Conservation (phyloP, 108 stramenopile genomes). For the Cyclotella distinguenda region DNA sequence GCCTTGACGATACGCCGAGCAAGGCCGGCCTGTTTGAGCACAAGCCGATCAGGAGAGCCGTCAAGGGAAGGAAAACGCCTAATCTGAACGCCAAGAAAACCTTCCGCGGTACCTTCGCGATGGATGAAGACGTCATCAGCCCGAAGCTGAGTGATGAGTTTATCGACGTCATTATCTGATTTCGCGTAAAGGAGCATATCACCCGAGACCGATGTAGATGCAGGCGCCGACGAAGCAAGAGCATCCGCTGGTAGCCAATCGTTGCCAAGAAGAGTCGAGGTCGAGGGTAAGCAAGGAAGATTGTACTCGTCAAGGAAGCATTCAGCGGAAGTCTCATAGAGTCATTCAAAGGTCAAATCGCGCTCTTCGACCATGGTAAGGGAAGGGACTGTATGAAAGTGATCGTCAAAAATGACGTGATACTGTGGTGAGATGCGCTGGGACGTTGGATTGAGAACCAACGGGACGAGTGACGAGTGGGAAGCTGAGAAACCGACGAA, state of each 20-base stretch:
- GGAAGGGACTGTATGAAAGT: slow-evolving; percentile 32
- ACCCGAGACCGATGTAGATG: background rate
- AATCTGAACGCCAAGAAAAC: slow-evolving; percentile 46
- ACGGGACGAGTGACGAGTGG: slow-evolving; percentile 32
- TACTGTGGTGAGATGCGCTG: slow-evolving; percentile 47
- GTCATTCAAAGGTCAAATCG: background rate
- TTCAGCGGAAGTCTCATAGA: background rate
- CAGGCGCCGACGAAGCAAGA: background rate
- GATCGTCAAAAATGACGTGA: slow-evolving; percentile 55
- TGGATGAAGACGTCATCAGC: background rate
- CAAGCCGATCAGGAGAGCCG: slow-evolving; percentile 7
- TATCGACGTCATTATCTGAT: background rate
- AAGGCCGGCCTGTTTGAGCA: slow-evolving; percentile 40
- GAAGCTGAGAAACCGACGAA: slow-evolving; percentile 12
- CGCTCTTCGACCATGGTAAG: slow-evolving; percentile 1
- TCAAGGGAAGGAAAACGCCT: too few species aligned
- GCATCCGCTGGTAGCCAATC: background rate
- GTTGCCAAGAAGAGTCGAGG: background rate
- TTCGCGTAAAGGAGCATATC: background rate
- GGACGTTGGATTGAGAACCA: slow-evolving; percentile 37
- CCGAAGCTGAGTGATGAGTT: background rate
- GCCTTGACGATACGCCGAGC: background rate
- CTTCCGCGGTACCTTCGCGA: background rate
- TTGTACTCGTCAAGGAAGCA: background rate
- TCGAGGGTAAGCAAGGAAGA: too few species aligned